These are phyloP conservation scores for Picea abies DNA, from an alignment of 83 land plant species.

Conservation along the genomic window DNA sequence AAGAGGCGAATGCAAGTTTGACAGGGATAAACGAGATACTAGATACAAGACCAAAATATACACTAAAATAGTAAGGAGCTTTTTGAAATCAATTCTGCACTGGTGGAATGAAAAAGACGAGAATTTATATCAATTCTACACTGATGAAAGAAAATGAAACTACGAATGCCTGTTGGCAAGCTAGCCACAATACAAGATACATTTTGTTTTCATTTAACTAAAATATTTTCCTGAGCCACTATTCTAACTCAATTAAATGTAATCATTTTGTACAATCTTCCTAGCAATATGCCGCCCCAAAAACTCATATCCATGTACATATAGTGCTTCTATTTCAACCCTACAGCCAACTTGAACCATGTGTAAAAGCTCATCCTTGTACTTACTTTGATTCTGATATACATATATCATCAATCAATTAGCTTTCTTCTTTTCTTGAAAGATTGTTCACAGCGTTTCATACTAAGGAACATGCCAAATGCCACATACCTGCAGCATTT, in stretches of 20 bases:
- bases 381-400: conserved; percentile 22
- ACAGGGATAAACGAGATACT: too few species aligned
- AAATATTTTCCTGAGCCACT: too few species aligned
- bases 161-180: too few species aligned
- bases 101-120: too few species aligned
- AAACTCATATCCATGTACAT: conserved; percentile 82
- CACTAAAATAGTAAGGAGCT: too few species aligned
- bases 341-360: conserved; percentile 69
- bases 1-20: too few species aligned
- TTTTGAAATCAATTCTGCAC: too few species aligned
- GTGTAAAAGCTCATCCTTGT: conserved; percentile 59
- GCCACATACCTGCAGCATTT: conserved; percentile 67
- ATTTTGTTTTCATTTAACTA: too few species aligned
- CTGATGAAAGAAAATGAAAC: too few species aligned
- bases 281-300: conserved; percentile 66
- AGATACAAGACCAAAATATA: too few species aligned
- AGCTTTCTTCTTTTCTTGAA: not conserved
- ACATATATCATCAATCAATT: not conserved
- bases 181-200: too few species aligned
- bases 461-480: not conserved
- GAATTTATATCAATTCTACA: too few species aligned
- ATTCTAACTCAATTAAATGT: conserved; percentile 42
- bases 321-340: conserved; percentile 91
- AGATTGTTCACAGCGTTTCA: not conserved
- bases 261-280: conserved; percentile 76